Conservation (phyloP, 2,329 filamentous ascomycete genomes). For the Diaporthe sp. region DNA sequence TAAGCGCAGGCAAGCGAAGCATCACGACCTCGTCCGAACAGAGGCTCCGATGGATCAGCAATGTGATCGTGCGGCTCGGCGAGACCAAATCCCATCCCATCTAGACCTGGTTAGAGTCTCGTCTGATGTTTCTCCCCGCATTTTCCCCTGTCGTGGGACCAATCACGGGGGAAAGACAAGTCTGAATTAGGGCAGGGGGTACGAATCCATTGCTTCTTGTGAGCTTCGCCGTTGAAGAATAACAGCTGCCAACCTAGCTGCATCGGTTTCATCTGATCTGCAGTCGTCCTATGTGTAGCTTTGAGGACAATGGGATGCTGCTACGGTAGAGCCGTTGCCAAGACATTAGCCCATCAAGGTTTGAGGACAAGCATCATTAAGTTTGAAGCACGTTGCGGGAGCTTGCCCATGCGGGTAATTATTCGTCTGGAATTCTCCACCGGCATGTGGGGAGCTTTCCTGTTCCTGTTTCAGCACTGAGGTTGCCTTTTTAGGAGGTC, state of each 20-base stretch:
- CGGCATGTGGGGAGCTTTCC: neutral
- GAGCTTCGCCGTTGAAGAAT: conserved; percentile 9
- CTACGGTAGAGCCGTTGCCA: neutral
- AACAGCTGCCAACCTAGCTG: neutral
- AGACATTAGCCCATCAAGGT: neutral
- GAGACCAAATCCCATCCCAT: neutral
- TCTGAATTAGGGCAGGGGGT: conserved; percentile 8
- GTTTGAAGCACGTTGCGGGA: conserved; percentile 2
- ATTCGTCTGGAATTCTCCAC: neutral
- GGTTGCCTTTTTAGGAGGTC: neutral
- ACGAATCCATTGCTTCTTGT: conserved; percentile 13
- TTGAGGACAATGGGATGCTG: neutral
- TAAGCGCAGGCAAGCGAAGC: conserved; percentile 2
- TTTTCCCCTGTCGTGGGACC: conserved; percentile 1
- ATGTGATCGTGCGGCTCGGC: neutral
- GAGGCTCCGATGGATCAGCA: neutral
- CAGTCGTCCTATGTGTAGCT: neutral
- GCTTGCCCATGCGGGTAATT: neutral
- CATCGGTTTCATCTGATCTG: conserved; percentile 6
- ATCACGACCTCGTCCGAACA: conserved; percentile 1
- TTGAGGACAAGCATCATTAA: conserved; percentile 7
- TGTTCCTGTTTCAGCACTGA: neutral
- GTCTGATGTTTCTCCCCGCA: neutral
- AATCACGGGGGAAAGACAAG: conserved; percentile 4
- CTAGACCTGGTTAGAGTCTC: neutral